Percentiles rank a stretch among this genome's conserved stretches.
These are phyloP conservation scores for Geotrichum australiense DNA, from an alignment of 1,139 yeast species.

Conservation along the genomic window DNA sequence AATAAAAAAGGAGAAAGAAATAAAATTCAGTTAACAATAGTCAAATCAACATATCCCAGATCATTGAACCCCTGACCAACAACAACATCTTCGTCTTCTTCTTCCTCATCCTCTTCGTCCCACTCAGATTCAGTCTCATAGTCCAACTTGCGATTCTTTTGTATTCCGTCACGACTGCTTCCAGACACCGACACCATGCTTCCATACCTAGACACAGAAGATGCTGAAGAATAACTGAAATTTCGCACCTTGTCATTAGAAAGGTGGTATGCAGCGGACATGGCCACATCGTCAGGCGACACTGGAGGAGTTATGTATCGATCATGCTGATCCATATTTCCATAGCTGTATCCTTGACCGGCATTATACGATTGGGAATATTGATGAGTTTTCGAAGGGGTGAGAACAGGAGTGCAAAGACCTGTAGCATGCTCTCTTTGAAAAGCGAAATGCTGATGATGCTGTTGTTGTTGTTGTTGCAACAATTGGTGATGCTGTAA, in stretches of 20 bases:
- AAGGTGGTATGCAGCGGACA: background rate
- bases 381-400: background rate
- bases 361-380: no score
- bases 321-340: background rate
- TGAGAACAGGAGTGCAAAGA: no score
- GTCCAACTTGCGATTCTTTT: background rate
- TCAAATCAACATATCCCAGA: background rate
- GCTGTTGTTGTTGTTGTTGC: background rate
- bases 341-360: background rate
- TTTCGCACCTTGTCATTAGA: background rate
- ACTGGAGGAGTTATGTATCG: conserved; percentile 13
- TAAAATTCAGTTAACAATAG: no score
- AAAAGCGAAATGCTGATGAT: no score
- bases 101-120: no score
- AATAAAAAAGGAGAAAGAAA: no score
- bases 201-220: background rate
- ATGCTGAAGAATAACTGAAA: background rate
- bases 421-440: no score
- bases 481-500: background rate
- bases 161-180: background rate
- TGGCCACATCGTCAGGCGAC: conserved; percentile 3
- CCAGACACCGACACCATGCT: background rate
- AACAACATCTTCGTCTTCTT: background rate
- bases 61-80: background rate
- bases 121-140: conserved; percentile 3